Base-by-base conservation (phyloP, 345 rosid genomes). In the Rubroshorea leprosula region DNA sequence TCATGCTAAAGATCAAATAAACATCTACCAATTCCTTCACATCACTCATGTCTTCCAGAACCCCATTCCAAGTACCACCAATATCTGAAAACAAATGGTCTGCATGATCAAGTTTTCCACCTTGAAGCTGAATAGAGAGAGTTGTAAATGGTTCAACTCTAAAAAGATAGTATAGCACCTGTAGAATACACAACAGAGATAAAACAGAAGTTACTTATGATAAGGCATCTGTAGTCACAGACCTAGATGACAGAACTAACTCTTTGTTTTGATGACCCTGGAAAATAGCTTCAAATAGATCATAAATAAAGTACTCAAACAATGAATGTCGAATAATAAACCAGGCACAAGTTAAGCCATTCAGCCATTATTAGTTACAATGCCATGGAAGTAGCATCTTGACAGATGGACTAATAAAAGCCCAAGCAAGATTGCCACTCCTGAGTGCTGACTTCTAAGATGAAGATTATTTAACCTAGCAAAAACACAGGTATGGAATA, bases 61-160 rank as follows among this genome's bases (percentile, higher is more conserved):
- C 86, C 51, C 97, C 97, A 77, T 90, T 80, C 99, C 99, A 93
- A 31, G 99, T 90, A 67, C 81, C 86, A 70, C 84, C 73, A 71
- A 93, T 63, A 70, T 93, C 97, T 35, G 75, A 93, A 84, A 93
- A 93, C 99, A 93, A 74, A 68, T 96, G 75, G 64, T 93, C 97
- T 64, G 97, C 97, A 74, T 93, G 99, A 75, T 93, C 99, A 69
- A 90, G 90, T 76, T 90, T 90, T 66, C 97, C 97, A 73, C 96
- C 99, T 93, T 93, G 99, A 64, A 93, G 80, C 76, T 93, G 95
- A 70, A 93, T 84, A 64, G 97, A 87, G 65, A 93, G 79, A 23
- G 99, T 85, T 59, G 96, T 90, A 70, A 90, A 93, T 17, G 99
- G 99, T 61, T 93, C 99, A 60, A 84, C 82, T 80, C 99, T 79